Evolutionary conservation across 306 rosid species (phyloP), one percentile per base, ranked within the genome.

Genomic region (Quercus berberidifolia): DNA sequence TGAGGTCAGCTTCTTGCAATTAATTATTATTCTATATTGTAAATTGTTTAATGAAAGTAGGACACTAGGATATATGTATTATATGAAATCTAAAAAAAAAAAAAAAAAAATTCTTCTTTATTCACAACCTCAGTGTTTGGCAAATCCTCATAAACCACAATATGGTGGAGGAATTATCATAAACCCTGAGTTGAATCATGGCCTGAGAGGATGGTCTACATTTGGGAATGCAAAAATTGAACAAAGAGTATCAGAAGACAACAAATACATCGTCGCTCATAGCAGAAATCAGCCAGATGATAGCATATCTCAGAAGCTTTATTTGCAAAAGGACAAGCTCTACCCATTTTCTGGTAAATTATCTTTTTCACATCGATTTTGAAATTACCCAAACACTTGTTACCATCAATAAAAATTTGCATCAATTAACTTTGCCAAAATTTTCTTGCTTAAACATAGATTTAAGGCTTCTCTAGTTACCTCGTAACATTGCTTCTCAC

Each of bases 121-220:
- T 65, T 2, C 12, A 51, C 11, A 60, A 75, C 5, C 80, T 5
- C 67, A 94, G 97, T 94, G 97, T 83, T 82, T 86, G 79, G 38
- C 2, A 58, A 69, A 57, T 0, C 98, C 97, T 49, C 73, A 68
- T 3, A 84, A 86, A 79, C 83, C 97, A 56, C 91, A 86, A 12
- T 94, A 92, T 64, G 80, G 76, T 57, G 98, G 97, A 74, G 98
- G 98, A 67, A 88, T 92, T 65, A 85, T 94, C 55, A 68, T 43
- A 70, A 94, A 94, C 60, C 93, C 97, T 33, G 92, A 94, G 35
- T 67, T 94, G 19, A 88, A 91, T 3, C 43, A 88, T 67, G 94
- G 93, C 20, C 49, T 89, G 71, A 64, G 85, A 76, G 94, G 91
- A 2, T 92, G 98, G 97, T 81, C 84, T 35, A 5, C 73, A 14